These are phyloP conservation scores for Straminergon stramineum DNA, from an alignment of 225 moss, liverwort and hornwort genomes.

Conservation along the genomic window DNA sequence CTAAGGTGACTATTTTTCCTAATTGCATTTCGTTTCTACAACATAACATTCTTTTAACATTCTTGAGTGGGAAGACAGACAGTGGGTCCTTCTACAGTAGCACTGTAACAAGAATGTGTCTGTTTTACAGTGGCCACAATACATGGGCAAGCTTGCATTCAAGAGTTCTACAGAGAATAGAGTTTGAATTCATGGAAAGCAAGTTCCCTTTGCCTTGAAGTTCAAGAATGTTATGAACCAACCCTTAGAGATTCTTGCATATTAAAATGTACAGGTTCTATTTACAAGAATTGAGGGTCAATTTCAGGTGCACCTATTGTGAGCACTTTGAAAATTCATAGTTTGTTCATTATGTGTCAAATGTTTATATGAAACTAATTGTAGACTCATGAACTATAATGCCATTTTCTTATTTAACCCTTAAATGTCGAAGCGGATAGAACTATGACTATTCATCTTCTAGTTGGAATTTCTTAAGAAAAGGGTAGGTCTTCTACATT, in stretches of 20 bases:
- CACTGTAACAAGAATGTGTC: background rate
- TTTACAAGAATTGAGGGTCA: background rate
- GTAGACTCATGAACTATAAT: no score
- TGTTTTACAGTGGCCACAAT: background rate
- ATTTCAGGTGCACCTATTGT: background rate
- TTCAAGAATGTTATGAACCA: background rate
- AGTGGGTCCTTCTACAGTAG: background rate
- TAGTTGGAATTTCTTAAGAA: no score
- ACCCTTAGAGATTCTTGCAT: background rate
- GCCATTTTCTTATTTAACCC: no score
- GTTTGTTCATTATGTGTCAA: fast-evolving
- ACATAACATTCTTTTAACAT: background rate
- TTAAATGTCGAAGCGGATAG: no score
- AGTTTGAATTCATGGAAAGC: background rate
- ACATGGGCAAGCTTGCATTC: background rate
- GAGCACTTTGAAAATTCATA: background rate
- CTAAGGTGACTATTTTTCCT: background rate
- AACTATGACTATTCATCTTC: no score
- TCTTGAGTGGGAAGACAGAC: background rate
- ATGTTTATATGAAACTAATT: background rate
- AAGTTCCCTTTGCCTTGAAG: fast-evolving
- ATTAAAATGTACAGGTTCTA: no score
- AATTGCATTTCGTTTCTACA: no score
- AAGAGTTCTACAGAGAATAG: background rate
- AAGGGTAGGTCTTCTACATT: no score